Evolutionary conservation across 768 basidiomycete species (phyloP), one percentile per base, ranked within the genome.

Genomic region (Ramaria sp.): DNA sequence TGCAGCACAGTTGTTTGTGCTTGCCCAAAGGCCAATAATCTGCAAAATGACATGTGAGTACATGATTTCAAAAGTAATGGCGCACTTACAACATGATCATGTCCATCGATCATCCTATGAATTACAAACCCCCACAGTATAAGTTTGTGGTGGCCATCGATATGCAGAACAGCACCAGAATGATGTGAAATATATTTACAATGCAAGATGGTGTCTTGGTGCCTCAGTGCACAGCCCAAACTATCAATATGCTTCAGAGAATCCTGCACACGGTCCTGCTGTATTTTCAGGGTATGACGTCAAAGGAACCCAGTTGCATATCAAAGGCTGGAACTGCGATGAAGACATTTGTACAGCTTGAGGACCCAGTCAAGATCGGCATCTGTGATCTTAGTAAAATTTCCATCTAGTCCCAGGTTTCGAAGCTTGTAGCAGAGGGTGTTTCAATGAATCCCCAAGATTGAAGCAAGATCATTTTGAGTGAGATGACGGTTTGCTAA

Each of bases 1-100:
- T 0, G 63, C 43, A 0, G 65, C 71, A 3, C 61, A 51, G 51
- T 78, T 78, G 59, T 78, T 75, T 53, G 68, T 60, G 51, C 64
- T 70, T 0, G 70, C 72, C 7, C 53, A 53, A 5, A 77, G 61
- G 0, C 63, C 73, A 15, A 63, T 66, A 7, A 73, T 61, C 45
- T 47, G 15, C 38, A 39, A 10, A 47, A 47, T 9, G 19, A 7
- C 7, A 7, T 7, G 22, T 47, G 10, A 47, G 22, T 47, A n/a
- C 15, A 7, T 47, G 45, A 19, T 9, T 10, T 24, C 27, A 19
- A 41, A 37, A 19, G 20, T 47, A 34, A 43, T 4, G 6, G 50
- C 56, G 13, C 22, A 59, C 58, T 4, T n/a, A n/a, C n/a, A n/a
- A 46, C 46, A n/a, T 52, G 54, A 9, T 31, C 57, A 24, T 59